phyloP scores from a whole-genome alignment of 2,329 filamentous ascomycete species.

The Dactylellina parvicollis region DNA sequence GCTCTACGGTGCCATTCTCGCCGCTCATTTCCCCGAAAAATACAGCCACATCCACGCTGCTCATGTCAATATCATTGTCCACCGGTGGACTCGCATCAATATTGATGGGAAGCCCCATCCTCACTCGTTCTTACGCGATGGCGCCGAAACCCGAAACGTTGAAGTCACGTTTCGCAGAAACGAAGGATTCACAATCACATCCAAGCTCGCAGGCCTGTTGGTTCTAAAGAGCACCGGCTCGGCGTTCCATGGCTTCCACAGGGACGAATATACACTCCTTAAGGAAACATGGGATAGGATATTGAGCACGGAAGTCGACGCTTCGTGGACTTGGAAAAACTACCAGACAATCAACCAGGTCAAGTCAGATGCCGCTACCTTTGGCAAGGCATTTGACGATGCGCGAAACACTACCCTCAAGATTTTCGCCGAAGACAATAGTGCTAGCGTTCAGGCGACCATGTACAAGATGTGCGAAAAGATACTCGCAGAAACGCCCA shows the following conservation, averaged over 20 bases:
- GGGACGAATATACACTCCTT: slow-evolving; percentile 92
- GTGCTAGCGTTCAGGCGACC: slow-evolving; percentile 91
- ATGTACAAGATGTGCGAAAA: slow-evolving; percentile 99
- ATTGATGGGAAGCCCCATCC: slow-evolving; percentile 90
- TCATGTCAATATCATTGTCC: slow-evolving; percentile 81
- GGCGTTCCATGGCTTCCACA: slow-evolving; percentile 92
- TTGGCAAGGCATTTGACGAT: slow-evolving; percentile 79
- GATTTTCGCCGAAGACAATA: slow-evolving; percentile 88
- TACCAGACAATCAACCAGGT: slow-evolving; percentile 76
- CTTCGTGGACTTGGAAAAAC: slow-evolving; percentile 82
- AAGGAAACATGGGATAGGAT: slow-evolving; percentile 94
- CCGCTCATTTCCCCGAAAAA: slow-evolving; percentile 84
- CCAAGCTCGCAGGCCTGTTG: slow-evolving; percentile 80
- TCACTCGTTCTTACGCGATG: slow-evolving; percentile 92
- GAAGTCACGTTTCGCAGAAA: slow-evolving; percentile 75
- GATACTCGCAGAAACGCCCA: slow-evolving; percentile 79
- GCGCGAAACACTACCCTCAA: slow-evolving; percentile 88
- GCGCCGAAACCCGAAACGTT: slow-evolving; percentile 85
- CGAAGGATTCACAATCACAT: slow-evolving; percentile 77
- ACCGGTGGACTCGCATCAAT: slow-evolving; percentile 90
- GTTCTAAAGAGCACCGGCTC: slow-evolving; percentile 97
- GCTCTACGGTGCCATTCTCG: slow-evolving; percentile 85
- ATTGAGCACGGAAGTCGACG: slow-evolving; percentile 90
- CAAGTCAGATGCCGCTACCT: slow-evolving; percentile 69
- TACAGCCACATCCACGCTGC: slow-evolving; percentile 89